Base-by-base conservation (phyloP, 345 rosid genomes). In the Salix viminalis region DNA sequence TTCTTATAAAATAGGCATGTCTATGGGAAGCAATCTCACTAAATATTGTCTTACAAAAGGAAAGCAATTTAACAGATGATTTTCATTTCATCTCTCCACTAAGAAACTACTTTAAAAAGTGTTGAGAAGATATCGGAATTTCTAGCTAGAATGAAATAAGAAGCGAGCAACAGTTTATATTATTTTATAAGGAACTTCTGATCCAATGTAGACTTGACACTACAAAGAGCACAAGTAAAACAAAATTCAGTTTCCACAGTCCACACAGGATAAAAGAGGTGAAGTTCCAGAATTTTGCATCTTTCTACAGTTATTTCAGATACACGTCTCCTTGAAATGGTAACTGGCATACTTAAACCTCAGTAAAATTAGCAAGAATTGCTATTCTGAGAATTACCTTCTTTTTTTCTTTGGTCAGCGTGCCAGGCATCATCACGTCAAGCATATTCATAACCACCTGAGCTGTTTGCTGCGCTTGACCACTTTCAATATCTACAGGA, bases 391-490 rank as follows among this genome's bases (percentile, higher is more conserved):
- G 41, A 75, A 73, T 75, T 86, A 93, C 99, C 98, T 91, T 91
- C 85, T 90, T 91, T 76, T 90, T 80, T 73, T 90, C 91, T 83
- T 86, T 89, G 79, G 85, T 81, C 68, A 95, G 81, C 79, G 84
- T 80, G 76, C 89, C 91, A 73, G 99, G 97, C 90, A 89, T 87
- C 58, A 91, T 87, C 81, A 70, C 82, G 85, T 95, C 96, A 79
- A 95, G 92, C 90, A 95, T 91, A 70, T 89, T 91, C 91, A 93
- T 81, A 75, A 91, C 93, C 58, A 93, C 85, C 83, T 89, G 82
- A 56, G 97, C 82, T 79, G 97, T 87, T 83, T 88, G 97, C 68
- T 90, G 73, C 77, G 86, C 88, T 78, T 91, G 80, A 41, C 97
- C 90, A 75, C 73, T 87, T 83, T 90, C 98, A 68, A 77, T 75